Evolutionary conservation across 352 stramenopile species (phyloP), one percentile per base, ranked within the genome.

Genomic region (Globisporangium cylindrosporum): DNA sequence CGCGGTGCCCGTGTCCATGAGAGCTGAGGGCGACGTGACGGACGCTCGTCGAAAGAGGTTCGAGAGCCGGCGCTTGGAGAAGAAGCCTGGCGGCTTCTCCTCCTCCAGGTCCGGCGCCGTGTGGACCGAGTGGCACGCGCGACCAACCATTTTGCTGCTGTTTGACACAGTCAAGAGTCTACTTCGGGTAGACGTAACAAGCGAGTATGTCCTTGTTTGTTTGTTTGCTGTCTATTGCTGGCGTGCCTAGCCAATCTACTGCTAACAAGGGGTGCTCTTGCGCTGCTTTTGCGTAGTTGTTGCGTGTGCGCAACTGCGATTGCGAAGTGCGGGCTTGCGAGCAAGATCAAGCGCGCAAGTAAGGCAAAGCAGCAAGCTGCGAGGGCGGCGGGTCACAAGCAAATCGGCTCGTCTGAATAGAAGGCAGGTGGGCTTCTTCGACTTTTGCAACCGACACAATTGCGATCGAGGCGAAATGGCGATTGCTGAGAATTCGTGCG

Each of bases 21-120:
- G 59, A 32, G 77, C 10, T n/a, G 59, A 55, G 48, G 20, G 67
- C 22, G 73, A 74, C 46, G 74, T 69, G 59, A 79, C 62, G 8
- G 81, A 88, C n/a, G 73, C 74, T 4, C 80, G 75, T 0, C 81
- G 80, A 62, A 89, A 64, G 64, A 90, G 76, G 38, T 71, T 77
- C 29, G 80, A 79, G 59, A 88, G 75, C 38, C 60, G 66, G 24
- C 80, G 76, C 60, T 34, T 68, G 41, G 54, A 67, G 70, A 90
- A 86, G 73, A 89, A 89, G 54, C 72, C 75, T 34, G 68, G 48
- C 4, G 59, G 51, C 38, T 62, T 69, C 36, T 51, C n/a, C 22
- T 49, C 54, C 10, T 46, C 15, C 15, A 24, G 9, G 24, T 36
- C 10, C 32, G 62, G 34, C 25, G 32, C 18, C 53, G 22, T 9